phyloP scores from a whole-genome alignment of 2,329 filamentous ascomycete species.

The Cytospora piceae region DNA sequence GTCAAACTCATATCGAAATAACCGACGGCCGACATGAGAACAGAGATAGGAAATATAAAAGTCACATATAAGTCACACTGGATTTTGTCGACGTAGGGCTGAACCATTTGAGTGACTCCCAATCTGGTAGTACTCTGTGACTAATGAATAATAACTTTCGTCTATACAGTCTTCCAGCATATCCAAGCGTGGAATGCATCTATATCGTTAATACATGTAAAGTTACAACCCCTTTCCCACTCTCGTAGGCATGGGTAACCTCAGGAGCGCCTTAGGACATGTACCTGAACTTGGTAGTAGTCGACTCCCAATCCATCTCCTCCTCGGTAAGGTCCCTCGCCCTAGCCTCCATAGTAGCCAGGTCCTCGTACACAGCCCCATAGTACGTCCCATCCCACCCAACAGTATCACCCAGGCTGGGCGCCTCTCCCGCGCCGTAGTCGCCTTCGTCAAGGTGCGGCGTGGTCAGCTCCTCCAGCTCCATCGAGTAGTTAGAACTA shows the following conservation, averaged over 20 bases:
- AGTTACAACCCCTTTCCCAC: too few species aligned
- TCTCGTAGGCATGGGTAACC: too few species aligned
- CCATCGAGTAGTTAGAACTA: slow-evolving; percentile 28
- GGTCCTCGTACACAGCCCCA: slow-evolving; percentile 22
- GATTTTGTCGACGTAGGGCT: background rate
- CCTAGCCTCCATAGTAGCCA: slow-evolving; percentile 26
- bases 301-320: slow-evolving; percentile 18
- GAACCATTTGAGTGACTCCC: background rate
- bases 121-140: background rate
- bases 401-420: slow-evolving; percentile 12
- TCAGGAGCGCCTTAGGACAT: slow-evolving; percentile 7
- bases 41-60: background rate
- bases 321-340: slow-evolving; percentile 23
- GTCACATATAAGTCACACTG: background rate
- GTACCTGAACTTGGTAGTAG: slow-evolving; percentile 17
- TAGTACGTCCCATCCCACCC: slow-evolving; percentile 27
- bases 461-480: slow-evolving; percentile 23
- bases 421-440: slow-evolving; percentile 14
- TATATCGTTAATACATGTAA: background rate
- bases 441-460: slow-evolving; percentile 27
- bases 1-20: background rate
- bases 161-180: background rate
- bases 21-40: background rate
- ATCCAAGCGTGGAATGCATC: background rate
- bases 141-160: background rate